phyloP scores from a whole-genome alignment of 768 basidiomycete genomes.

The Leccinum fibrillosum region DNA sequence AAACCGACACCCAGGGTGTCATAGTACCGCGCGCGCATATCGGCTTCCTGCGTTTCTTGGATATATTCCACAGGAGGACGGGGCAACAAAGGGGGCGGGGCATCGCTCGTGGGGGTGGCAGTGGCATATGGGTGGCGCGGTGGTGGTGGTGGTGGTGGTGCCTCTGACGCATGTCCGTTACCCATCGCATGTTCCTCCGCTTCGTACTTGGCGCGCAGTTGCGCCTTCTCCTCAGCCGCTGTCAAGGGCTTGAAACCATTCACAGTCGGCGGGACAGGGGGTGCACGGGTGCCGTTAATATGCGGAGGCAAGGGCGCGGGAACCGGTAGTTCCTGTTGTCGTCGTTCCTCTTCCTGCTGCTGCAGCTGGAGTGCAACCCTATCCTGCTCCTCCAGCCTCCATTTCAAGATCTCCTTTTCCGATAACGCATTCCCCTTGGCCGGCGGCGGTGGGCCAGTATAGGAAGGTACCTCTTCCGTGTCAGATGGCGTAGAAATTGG shows the following conservation, averaged over 20 bases:
- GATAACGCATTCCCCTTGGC: constrained; percentile 28
- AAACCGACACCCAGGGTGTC: constrained; percentile 22
- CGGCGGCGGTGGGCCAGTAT: constrained; percentile 14
- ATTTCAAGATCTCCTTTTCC: constrained; percentile 59
- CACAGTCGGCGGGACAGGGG: constrained; percentile 27
- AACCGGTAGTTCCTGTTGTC: constrained; percentile 1
- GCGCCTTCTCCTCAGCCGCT: constrained; percentile 79
- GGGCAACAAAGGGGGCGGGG: constrained; percentile 62
- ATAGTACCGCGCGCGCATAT: constrained; percentile 50
- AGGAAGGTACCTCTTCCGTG: constrained; percentile 21
- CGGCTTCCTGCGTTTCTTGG: constrained; percentile 75
- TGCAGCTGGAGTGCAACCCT: constrained; percentile 32
- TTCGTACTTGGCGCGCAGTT: constrained; percentile 61
- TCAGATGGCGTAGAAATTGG: constrained; percentile 18
- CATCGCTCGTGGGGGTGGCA: neutral
- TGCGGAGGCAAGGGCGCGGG: constrained; percentile 26
- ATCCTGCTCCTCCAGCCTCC: constrained; percentile 57
- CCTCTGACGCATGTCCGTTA: constrained; percentile 37
- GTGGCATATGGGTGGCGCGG: constrained; percentile 17
- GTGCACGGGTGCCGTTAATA: constrained; percentile 27
- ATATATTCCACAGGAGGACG: constrained; percentile 79
- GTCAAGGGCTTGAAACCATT: constrained; percentile 42
- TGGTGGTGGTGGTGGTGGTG: neutral
- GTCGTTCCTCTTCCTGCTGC: constrained; percentile 9
- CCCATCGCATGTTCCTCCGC: constrained; percentile 41